Conservation (phyloP, 768 basidiomycete genomes). For the Trametes cingulata region DNA sequence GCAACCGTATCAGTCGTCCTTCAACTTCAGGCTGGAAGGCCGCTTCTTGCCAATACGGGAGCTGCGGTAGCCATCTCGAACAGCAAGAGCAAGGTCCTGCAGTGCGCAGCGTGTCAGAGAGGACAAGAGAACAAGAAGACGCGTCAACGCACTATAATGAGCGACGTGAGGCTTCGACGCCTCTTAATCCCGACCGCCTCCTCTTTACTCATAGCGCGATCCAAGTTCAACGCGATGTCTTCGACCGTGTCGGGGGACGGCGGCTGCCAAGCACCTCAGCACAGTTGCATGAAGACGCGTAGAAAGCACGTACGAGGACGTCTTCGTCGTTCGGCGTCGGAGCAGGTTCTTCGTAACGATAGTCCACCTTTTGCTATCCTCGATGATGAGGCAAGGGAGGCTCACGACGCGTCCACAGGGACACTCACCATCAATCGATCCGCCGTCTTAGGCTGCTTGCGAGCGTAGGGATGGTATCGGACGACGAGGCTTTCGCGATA, state of each 20-base stretch:
- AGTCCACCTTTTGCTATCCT: conserved; percentile 13
- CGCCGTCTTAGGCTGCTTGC: neutral
- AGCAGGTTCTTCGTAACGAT: neutral
- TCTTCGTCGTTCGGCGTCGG: neutral
- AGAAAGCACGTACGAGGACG: neutral
- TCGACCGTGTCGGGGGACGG: neutral
- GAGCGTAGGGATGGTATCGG: conserved; percentile 20
- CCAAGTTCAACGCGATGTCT: neutral
- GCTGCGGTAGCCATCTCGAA: conserved; percentile 3
- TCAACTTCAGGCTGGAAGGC: neutral
- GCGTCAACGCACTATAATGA: conserved; percentile 17
- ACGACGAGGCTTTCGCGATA: conserved; percentile 18
- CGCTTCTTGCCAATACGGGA: conserved; percentile 2
- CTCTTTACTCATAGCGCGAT: neutral
- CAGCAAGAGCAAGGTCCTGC: conserved; percentile 15
- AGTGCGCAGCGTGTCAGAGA: neutral
- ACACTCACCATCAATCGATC: conserved; percentile 13
- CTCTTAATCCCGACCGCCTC: neutral
- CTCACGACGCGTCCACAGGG: neutral
- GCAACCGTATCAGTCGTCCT: neutral
- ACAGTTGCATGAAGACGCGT: neutral
- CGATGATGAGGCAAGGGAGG: neutral
- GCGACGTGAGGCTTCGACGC: conserved; percentile 15
- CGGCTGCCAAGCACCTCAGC: neutral
- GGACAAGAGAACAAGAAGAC: neutral